These are phyloP conservation scores for Pythium grandisporangium DNA, from an alignment of 352 stramenopile genomes.

Conservation along the genomic window DNA sequence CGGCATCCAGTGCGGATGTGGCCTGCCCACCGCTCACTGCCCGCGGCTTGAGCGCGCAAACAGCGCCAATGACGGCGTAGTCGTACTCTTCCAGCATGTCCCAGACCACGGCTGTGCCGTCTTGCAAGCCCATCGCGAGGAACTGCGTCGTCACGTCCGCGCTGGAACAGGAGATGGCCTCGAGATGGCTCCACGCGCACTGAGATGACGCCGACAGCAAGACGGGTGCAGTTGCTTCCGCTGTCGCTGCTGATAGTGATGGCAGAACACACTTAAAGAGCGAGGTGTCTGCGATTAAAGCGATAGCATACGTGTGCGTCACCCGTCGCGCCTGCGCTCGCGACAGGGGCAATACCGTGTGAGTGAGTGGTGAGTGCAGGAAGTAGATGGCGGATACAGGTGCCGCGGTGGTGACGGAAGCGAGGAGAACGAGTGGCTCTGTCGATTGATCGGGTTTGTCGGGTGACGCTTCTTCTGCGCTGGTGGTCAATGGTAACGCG, in stretches of 20 bases:
- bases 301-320: conserved; percentile 5
- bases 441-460: background rate
- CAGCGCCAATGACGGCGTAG: conserved; percentile 10
- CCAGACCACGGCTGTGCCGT: conserved; percentile 42
- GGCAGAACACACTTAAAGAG: conserved; percentile 7
- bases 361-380: conserved; percentile 5
- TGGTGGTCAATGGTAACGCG: background rate
- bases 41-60: background rate
- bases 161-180: conserved; percentile 19
- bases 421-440: background rate
- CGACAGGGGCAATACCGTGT: background rate
- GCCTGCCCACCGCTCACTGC: background rate
- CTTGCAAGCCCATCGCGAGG: conserved; percentile 26
- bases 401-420: background rate
- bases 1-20: conserved; percentile 1
- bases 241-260: background rate
- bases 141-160: conserved; percentile 40
- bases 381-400: conserved; percentile 4
- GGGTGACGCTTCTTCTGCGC: background rate
- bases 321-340: background rate
- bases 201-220: background rate
- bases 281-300: background rate
- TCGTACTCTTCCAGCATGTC: conserved; percentile 36
- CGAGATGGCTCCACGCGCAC: conserved; percentile 33
- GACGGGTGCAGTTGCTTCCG: background rate